These are phyloP conservation scores for Cephalotrichum gorgonifer DNA, from an alignment of 2,329 filamentous ascomycete genomes.

Conservation along the genomic window DNA sequence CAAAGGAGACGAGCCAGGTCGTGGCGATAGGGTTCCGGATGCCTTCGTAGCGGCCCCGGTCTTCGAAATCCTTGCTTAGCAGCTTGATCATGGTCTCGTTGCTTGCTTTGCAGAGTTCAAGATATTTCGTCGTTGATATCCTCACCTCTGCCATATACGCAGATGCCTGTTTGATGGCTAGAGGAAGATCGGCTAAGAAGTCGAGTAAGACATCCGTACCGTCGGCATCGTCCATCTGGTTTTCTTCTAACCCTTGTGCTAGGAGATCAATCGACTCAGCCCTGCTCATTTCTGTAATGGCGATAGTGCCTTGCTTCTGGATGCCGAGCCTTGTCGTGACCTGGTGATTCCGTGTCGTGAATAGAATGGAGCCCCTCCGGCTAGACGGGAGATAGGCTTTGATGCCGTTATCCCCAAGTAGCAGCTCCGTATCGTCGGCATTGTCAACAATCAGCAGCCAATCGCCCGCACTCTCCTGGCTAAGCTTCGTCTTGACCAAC, in stretches of 20 bases:
- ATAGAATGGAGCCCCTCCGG: constrained; percentile 1
- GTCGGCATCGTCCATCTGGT: not conserved
- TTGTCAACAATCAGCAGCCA: constrained; percentile 17
- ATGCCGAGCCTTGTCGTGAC: not conserved
- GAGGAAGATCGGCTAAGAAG: constrained; percentile 6
- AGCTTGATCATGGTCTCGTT: constrained; percentile 18
- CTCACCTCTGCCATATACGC: constrained; percentile 8
- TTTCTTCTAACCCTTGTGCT: not conserved
- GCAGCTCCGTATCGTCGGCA: constrained; percentile 11
- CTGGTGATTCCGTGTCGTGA: constrained; percentile 4
- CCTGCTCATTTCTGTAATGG: not conserved
- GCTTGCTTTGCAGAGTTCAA: not conserved
- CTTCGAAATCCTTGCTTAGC: constrained; percentile 21
- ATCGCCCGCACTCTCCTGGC: constrained; percentile 9
- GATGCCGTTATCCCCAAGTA: not conserved
- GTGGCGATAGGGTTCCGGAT: constrained; percentile 20
- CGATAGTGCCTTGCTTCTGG: too few relatives aligned
- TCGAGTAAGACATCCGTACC: not conserved
- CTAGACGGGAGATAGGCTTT: constrained; percentile 17
- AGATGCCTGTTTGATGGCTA: constrained; percentile 10
- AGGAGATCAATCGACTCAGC: not conserved
- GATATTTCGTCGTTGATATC: not conserved
- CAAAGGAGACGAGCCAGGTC: constrained; percentile 28
- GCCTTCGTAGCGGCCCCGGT: constrained; percentile 17
- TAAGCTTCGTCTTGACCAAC: constrained; percentile 8